Evolutionary conservation across 108 stramenopile species (phyloP).

Genomic region (Thalassiosira profunda): DNA sequence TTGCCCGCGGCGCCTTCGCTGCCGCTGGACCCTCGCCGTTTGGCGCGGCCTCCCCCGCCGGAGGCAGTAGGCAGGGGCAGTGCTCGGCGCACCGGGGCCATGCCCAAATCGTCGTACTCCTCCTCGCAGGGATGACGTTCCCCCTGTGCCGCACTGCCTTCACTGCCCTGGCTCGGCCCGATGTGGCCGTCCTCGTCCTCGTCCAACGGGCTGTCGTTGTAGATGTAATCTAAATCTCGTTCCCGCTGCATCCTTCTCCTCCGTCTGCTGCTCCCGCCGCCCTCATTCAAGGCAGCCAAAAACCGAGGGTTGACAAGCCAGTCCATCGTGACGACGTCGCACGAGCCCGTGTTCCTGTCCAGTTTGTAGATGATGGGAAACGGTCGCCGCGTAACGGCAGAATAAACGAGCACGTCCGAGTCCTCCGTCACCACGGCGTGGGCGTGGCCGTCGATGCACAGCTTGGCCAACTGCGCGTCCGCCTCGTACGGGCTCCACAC

Average conservation of each 20-base stretch:
- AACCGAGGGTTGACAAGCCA: constrained; percentile 66
- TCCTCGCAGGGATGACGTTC: constrained; percentile 16
- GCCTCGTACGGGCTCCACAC: constrained; percentile 97
- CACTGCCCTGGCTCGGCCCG: not conserved
- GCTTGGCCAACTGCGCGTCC: constrained; percentile 94
- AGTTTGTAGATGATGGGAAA: constrained; percentile 89
- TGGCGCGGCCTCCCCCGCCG: not conserved
- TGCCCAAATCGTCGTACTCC: constrained; percentile 37
- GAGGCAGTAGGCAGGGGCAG: constrained; percentile 17
- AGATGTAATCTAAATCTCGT: not conserved
- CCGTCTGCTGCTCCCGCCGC: constrained; percentile 2
- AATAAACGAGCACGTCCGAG: constrained; percentile 87
- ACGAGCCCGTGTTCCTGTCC: constrained; percentile 69
- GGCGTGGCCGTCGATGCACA: constrained; percentile 76
- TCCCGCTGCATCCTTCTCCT: not conserved
- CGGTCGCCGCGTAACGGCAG: constrained; percentile 53
- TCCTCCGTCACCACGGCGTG: constrained; percentile 95
- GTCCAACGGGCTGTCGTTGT: not conserved
- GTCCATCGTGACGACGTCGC: constrained; percentile 82
- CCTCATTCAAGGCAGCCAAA: constrained; percentile 2
- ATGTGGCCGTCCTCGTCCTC: not conserved
- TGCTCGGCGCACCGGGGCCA: constrained; percentile 34
- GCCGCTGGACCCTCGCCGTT: not conserved
- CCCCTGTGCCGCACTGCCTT: not conserved
- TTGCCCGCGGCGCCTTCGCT: constrained; percentile 22